Base-by-base conservation (phyloP, 768 basidiomycete species). In the Termitomyces heimii region DNA sequence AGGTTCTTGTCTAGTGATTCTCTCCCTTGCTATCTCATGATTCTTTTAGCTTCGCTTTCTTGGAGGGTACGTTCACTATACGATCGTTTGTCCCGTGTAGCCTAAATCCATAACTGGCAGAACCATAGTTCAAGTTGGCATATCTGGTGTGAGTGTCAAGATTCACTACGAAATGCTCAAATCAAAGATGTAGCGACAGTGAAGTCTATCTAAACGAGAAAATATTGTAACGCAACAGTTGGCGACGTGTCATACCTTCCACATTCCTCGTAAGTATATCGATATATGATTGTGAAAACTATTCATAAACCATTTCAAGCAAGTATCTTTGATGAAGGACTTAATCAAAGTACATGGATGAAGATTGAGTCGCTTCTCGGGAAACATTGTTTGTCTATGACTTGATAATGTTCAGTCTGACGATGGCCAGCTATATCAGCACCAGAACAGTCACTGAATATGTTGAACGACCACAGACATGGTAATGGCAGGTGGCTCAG, bases 361-460 rank as follows among this genome's bases (percentile, higher is more conserved):
- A n/a, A 59, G 58, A 46, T 28, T 37, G 37, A 16, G 59, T 55
- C 14, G 12, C 31, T 26, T 43, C 58, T 20, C 57, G 59, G 59
- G 55, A 54, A 42, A 46, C 45, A 6, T 50, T 56, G 42, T 42
- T 60, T 10, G 52, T 49, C 12, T 60, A 54, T 29, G 59, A 60
- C 28, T 24, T 48, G 18, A 22, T 56, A 29, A 24, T 60, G 8
- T 60, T 60, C 14, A 18, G 24, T 32, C 52, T 60, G 22, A 57
- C 55, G n/a, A 9, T 60, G 45, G 20, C n/a, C n/a, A 26, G 22
- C 14, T 44, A 22, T 14, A 14, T 14, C 1, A 16, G 14, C 24
- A 20, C 16, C 12, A 10, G 13, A 2, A 39, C 18, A 20, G 10
- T 10, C n/a, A 20, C 10, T 12, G 4, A 42, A 22, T 1, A 42